Conservation (phyloP, 1,284 basidiomycete species). For the Marasmius tenuissimus region DNA sequence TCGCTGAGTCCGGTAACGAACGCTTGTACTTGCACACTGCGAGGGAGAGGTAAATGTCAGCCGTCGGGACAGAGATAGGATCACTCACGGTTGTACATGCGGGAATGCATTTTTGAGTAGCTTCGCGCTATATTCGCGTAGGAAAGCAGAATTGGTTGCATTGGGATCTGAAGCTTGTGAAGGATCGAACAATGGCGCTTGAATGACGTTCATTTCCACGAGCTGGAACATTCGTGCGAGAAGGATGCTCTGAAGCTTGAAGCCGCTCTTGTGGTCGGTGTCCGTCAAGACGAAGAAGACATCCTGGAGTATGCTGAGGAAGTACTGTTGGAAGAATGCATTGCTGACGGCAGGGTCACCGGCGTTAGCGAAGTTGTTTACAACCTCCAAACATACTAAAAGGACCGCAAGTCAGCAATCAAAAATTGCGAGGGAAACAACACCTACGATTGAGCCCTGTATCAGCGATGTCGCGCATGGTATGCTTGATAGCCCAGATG, state of each 20-base stretch:
- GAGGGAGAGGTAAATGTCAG: slow-evolving; percentile 4
- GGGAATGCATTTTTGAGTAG: slow-evolving; percentile 88
- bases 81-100: slow-evolving; percentile 79
- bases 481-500: slow-evolving; percentile 99
- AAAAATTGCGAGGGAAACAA: slow-evolving; percentile 10
- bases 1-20: slow-evolving; percentile 87
- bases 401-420: slow-evolving; percentile 16
- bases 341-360: slow-evolving; percentile 74
- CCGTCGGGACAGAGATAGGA: slow-evolving; percentile 8
- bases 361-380: slow-evolving; percentile 92
- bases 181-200: slow-evolving; percentile 86
- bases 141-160: slow-evolving; percentile 82
- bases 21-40: slow-evolving; percentile 68
- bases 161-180: slow-evolving; percentile 71
- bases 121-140: slow-evolving; percentile 88
- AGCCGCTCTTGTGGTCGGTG: slow-evolving; percentile 97
- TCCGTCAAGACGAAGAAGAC: slow-evolving; percentile 98
- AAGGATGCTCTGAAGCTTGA: slow-evolving; percentile 89
- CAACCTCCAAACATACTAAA: slow-evolving; percentile 88
- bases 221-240: slow-evolving; percentile 94
- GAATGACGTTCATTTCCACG: slow-evolving; percentile 82
- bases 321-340: slow-evolving; percentile 79
- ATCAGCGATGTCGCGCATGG: slow-evolving; percentile 98
- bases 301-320: slow-evolving; percentile 92
- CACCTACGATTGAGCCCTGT: slow-evolving; percentile 83